Conservation (phyloP, 2,329 filamentous ascomycete species). For the Alternaria burnsii region DNA sequence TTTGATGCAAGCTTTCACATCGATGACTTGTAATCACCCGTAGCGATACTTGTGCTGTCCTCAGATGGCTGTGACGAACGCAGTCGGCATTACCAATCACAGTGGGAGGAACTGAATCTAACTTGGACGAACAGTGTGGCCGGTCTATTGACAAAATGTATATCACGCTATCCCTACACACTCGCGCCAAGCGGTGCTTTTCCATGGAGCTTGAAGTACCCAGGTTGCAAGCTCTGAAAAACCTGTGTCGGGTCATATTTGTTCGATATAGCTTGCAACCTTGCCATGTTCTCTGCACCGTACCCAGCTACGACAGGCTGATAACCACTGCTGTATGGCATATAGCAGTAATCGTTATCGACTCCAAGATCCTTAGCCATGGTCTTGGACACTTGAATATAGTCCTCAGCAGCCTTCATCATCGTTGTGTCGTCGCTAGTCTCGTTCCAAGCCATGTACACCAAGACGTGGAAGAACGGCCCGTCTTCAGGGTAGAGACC, state of each 20-base stretch:
- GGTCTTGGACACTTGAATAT: not conserved
- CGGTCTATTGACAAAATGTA: not conserved
- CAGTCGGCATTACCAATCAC: not conserved
- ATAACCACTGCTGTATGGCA: not conserved
- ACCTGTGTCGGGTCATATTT: conserved; percentile 33
- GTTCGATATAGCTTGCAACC: conserved; percentile 23
- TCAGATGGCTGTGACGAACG: not conserved
- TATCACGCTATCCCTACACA: not conserved
- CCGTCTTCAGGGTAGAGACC: not conserved
- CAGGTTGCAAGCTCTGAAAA: conserved; percentile 30
- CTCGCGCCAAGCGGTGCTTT: not conserved
- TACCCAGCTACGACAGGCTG: conserved; percentile 48
- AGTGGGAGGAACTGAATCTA: not conserved
- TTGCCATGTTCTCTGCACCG: conserved; percentile 48
- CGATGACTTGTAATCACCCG: not conserved
- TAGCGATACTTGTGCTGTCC: not conserved
- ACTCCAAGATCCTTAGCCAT: not conserved
- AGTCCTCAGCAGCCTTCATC: not conserved
- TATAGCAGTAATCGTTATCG: not conserved
- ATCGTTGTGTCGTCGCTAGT: not conserved
- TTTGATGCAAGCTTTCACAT: not conserved
- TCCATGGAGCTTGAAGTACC: conserved; percentile 36
- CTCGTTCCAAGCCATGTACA: not conserved
- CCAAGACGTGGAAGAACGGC: not conserved
- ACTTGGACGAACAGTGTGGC: not conserved